These are phyloP conservation scores for Porphyrellus sp. DNA, from an alignment of 1,284 basidiomycete species.

Conservation along the genomic window DNA sequence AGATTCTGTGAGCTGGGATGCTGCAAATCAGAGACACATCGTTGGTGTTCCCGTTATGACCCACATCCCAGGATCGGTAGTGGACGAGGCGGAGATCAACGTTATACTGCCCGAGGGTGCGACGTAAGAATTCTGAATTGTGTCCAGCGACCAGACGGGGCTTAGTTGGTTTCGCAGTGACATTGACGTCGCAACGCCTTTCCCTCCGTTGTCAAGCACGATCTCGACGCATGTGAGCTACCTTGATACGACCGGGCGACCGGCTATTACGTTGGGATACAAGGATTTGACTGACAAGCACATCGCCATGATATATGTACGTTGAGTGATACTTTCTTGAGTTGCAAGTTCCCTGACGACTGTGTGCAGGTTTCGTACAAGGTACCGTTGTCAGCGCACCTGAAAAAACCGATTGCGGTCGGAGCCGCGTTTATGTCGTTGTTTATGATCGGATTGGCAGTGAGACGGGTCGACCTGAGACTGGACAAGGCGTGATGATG, in stretches of 20 bases:
- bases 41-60: slow-evolving; percentile 88
- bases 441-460: slow-evolving; percentile 59
- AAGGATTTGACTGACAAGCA: slow-evolving; percentile 77
- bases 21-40: slow-evolving; percentile 58
- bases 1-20: slow-evolving; percentile 69
- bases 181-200: slow-evolving; percentile 75
- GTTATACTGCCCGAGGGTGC: slow-evolving; percentile 94
- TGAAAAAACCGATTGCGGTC: slow-evolving; percentile 82
- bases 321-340: slow-evolving; percentile 30
- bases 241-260: slow-evolving; percentile 91
- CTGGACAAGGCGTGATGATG: slow-evolving; percentile 51
- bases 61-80: slow-evolving; percentile 73
- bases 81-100: slow-evolving; percentile 76
- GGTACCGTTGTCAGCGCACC: slow-evolving; percentile 69
- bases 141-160: not conserved
- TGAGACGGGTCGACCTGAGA: slow-evolving; percentile 63
- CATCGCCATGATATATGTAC: slow-evolving; percentile 67
- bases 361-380: slow-evolving; percentile 77
- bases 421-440: slow-evolving; percentile 63
- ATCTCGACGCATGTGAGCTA: slow-evolving; percentile 78
- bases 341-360: slow-evolving; percentile 19
- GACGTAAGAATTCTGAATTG: slow-evolving; percentile 52
- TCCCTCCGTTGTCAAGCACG: slow-evolving; percentile 62
- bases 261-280: slow-evolving; percentile 73
- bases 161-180: slow-evolving; percentile 49